Evolutionary conservation across 305 asterid species (phyloP).

Genomic region (Fraxinus platypoda): DNA sequence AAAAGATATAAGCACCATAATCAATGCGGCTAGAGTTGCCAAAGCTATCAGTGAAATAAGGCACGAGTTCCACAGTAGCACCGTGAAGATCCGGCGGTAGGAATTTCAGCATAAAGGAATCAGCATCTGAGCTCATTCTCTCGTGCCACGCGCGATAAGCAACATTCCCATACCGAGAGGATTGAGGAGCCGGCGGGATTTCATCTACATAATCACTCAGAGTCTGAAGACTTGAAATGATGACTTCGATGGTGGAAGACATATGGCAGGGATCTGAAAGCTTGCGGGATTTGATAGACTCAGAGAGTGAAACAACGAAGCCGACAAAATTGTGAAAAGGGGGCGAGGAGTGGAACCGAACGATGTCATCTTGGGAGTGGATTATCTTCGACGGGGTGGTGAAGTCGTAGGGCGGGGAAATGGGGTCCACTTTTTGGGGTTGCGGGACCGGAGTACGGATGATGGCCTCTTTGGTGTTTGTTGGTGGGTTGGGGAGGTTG

Average conservation of each 20-base stretch:
- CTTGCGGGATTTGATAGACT: slow-evolving; percentile 61
- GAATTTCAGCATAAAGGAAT: slow-evolving; percentile 48
- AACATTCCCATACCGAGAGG: slow-evolving; percentile 76
- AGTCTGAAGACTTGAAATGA: slow-evolving; percentile 42
- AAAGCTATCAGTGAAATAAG: slow-evolving; percentile 77
- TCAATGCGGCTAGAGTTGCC: slow-evolving; percentile 83
- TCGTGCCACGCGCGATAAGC: slow-evolving; percentile 82
- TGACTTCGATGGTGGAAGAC: slow-evolving; percentile 44
- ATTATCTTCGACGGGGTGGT: slow-evolving; percentile 53
- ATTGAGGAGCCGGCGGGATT: slow-evolving; percentile 71
- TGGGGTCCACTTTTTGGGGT: slow-evolving; percentile 48
- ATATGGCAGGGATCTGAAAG: slow-evolving; percentile 70
- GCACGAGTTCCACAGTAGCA: slow-evolving; percentile 65
- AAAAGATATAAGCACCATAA: slow-evolving; percentile 43
- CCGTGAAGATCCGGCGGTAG: slow-evolving; percentile 45
- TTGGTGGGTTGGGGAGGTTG: slow-evolving; percentile 61
- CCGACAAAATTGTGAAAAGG: slow-evolving; percentile 65
- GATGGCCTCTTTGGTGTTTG: slow-evolving; percentile 67
- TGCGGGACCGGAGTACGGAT: slow-evolving; percentile 89
- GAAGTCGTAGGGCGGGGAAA: slow-evolving; percentile 64
- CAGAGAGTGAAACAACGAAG: slow-evolving; percentile 73
- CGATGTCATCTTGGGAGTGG: slow-evolving; percentile 61
- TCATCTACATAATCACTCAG: slow-evolving; percentile 56
- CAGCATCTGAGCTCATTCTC: slow-evolving; percentile 60
- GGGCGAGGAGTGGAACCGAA: slow-evolving; percentile 54